Percentiles rank a stretch among this genome's conserved stretches.
These are phyloP conservation scores for Pseudophaeomoniella oleicola DNA, from an alignment of 2,329 filamentous ascomycete genomes.

Conservation along the genomic window DNA sequence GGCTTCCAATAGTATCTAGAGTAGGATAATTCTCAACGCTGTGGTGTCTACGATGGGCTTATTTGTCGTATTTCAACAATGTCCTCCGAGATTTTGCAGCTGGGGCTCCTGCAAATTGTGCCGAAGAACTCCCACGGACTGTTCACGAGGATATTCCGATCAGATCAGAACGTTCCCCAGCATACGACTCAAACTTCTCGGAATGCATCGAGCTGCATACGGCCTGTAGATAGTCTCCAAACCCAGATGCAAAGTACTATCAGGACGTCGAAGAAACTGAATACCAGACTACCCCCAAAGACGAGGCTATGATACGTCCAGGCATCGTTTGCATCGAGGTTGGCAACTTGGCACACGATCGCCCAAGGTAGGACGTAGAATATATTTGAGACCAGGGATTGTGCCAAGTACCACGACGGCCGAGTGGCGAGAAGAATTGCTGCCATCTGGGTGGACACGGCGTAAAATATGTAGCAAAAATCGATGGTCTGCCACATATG, in stretches of 20 bases:
- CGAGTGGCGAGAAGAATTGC: conserved; percentile 49
- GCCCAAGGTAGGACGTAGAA: conserved; percentile 59
- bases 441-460: conserved; percentile 49
- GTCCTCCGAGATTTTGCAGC: too few relatives aligned
- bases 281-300: conserved; percentile 55
- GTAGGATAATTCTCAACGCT: too few relatives aligned
- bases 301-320: conserved; percentile 55
- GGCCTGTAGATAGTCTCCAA: conserved; percentile 32
- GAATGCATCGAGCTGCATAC: not conserved
- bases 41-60: too few relatives aligned
- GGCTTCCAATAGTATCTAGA: too few relatives aligned
- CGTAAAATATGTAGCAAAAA: conserved; percentile 59
- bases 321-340: conserved; percentile 37
- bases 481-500: conserved; percentile 52
- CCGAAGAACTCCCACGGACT: too few relatives aligned
- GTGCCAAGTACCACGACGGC: conserved; percentile 53
- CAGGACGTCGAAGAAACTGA: conserved; percentile 46
- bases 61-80: too few relatives aligned
- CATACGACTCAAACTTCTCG: not conserved
- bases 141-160: too few relatives aligned
- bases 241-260: conserved; percentile 37
- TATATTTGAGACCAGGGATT: conserved; percentile 52
- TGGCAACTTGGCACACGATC: conserved; percentile 37
- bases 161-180: too few relatives aligned
- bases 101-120: too few relatives aligned